These are phyloP conservation scores for Euphorbia tirucalli DNA, from an alignment of 345 rosid species.

Conservation along the genomic window DNA sequence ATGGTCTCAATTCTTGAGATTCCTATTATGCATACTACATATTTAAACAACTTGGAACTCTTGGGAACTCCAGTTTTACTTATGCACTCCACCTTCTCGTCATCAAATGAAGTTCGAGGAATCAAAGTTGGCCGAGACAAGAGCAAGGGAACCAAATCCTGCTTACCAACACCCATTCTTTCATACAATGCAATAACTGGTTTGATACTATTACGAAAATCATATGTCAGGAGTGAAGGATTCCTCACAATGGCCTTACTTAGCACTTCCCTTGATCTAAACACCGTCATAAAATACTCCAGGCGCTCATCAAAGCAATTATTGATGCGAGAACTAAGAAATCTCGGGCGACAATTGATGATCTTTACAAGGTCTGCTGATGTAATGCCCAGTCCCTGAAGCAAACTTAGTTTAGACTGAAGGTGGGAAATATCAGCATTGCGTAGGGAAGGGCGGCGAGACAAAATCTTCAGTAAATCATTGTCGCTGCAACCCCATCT, in stretches of 20 bases:
- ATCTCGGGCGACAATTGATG: conserved; percentile 68
- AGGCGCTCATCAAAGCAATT: conserved; percentile 60
- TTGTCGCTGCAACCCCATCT: conserved; percentile 71
- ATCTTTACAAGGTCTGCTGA: conserved; percentile 75
- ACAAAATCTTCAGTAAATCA: conserved; percentile 47
- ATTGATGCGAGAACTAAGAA: conserved; percentile 58
- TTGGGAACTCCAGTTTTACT: conserved; percentile 48
- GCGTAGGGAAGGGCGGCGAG: conserved; percentile 52
- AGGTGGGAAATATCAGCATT: conserved; percentile 46
- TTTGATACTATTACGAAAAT: conserved; percentile 50
- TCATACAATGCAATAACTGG: conserved; percentile 57
- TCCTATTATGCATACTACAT: conserved; percentile 59
- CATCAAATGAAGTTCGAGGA: conserved; percentile 55
- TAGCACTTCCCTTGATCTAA: conserved; percentile 60
- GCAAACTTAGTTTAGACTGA: conserved; percentile 53
- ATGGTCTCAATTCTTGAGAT: conserved; percentile 69
- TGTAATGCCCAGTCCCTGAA: conserved; percentile 52
- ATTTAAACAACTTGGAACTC: conserved; percentile 67
- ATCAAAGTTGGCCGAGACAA: conserved; percentile 69
- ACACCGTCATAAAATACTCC: conserved; percentile 45
- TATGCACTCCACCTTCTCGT: conserved; percentile 64
- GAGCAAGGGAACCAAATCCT: conserved; percentile 58
- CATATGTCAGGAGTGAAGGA: conserved; percentile 75
- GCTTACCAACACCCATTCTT: conserved; percentile 45
- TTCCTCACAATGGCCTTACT: conserved; percentile 64